Evolutionary conservation across 2,329 filamentous ascomycete genomes (phyloP).

Genomic region (Xylariaceae sp.): DNA sequence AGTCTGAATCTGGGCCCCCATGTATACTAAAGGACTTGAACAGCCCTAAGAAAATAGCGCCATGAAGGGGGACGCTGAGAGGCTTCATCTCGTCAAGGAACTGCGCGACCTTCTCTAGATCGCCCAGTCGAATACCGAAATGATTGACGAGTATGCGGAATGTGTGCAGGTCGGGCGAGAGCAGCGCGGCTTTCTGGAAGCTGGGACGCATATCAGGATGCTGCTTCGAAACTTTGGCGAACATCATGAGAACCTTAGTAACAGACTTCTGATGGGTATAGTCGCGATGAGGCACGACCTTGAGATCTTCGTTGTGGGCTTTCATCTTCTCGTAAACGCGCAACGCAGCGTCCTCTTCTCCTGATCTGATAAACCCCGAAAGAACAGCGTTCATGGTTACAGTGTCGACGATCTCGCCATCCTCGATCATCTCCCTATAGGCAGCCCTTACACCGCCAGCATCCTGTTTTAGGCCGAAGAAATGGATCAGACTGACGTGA

Average conservation of each 20-base stretch:
- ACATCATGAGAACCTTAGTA: slow-evolving; percentile 53
- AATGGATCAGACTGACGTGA: slow-evolving; percentile 77
- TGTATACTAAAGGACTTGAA: slow-evolving; percentile 78
- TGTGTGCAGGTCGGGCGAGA: slow-evolving; percentile 72
- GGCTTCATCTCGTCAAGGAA: slow-evolving; percentile 77
- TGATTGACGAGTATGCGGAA: slow-evolving; percentile 77
- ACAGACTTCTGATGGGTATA: slow-evolving; percentile 46
- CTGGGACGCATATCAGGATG: slow-evolving; percentile 49
- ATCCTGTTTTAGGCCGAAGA: slow-evolving; percentile 71
- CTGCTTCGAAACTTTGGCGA: slow-evolving; percentile 49
- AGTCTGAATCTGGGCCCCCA: slow-evolving; percentile 64
- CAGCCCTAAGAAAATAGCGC: slow-evolving; percentile 72
- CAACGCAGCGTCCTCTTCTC: slow-evolving; percentile 73
- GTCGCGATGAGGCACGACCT: slow-evolving; percentile 38
- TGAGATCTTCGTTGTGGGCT: slow-evolving; percentile 40
- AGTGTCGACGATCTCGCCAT: slow-evolving; percentile 84
- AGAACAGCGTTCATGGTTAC: slow-evolving; percentile 85
- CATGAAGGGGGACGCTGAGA: slow-evolving; percentile 64
- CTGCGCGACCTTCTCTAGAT: slow-evolving; percentile 65
- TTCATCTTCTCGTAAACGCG: slow-evolving; percentile 85
- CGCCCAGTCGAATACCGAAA: slow-evolving; percentile 63
- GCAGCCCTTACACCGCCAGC: slow-evolving; percentile 69
- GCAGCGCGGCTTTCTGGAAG: slow-evolving; percentile 59
- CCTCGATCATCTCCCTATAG: slow-evolving; percentile 78
- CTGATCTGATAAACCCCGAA: slow-evolving; percentile 68